phyloP scores from a whole-genome alignment of 805 yeast genomes.

The Metschnikowia noctiluminum region DNA sequence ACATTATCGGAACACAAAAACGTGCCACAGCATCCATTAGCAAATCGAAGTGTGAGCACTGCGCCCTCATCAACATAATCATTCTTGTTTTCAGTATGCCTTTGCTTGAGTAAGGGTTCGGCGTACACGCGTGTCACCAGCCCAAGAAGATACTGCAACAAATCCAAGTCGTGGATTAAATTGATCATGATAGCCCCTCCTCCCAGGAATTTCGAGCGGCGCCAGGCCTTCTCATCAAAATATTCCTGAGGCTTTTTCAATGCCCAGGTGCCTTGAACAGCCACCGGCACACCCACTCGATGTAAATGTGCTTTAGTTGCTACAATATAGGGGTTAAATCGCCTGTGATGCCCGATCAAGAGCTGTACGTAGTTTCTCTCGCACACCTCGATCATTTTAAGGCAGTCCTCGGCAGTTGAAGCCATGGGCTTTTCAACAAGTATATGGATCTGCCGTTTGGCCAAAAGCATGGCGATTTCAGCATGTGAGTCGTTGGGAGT shows the following conservation, averaged over 20 bases:
- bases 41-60: slow-evolving; percentile 34
- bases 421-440: slow-evolving; percentile 42
- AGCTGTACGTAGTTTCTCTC: slow-evolving; percentile 25
- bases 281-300: slow-evolving; percentile 31
- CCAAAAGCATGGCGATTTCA: slow-evolving; percentile 30
- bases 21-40: slow-evolving; percentile 38
- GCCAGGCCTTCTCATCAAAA: slow-evolving; percentile 38
- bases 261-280: slow-evolving; percentile 43
- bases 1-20: slow-evolving; percentile 42
- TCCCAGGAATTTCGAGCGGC: slow-evolving; percentile 31
- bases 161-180: slow-evolving; percentile 41
- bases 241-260: slow-evolving; percentile 33
- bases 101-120: slow-evolving; percentile 32
- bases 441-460: slow-evolving; percentile 33
- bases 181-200: slow-evolving; percentile 42
- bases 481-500: slow-evolving; percentile 44
- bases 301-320: slow-evolving; percentile 33
- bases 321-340: slow-evolving; percentile 41
- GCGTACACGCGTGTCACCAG: slow-evolving; percentile 39
- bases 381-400: slow-evolving; percentile 29
- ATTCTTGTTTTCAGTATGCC: slow-evolving; percentile 17
- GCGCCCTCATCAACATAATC: slow-evolving; percentile 42
- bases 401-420: slow-evolving; percentile 32
- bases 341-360: slow-evolving; percentile 41
- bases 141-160: slow-evolving; percentile 39